Evolutionary conservation across 768 basidiomycete species (phyloP).

Genomic region (Tulasnella sp.): DNA sequence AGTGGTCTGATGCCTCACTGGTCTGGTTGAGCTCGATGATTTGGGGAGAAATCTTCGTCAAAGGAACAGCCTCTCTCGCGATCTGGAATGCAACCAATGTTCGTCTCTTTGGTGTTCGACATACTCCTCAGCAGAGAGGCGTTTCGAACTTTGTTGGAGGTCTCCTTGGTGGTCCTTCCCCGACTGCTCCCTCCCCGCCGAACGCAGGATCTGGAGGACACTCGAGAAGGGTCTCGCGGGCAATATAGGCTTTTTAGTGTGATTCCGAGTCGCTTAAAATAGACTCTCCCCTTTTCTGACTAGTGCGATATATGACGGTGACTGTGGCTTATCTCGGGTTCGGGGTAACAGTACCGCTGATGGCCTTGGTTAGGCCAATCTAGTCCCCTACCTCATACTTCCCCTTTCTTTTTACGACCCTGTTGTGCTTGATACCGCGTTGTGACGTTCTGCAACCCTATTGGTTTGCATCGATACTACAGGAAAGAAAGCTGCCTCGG

Average conservation of each 20-base stretch:
- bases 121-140: constrained; percentile 64
- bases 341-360: too few species aligned
- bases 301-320: too few species aligned
- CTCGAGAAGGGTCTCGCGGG: constrained; percentile 6
- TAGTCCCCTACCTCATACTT: too few species aligned
- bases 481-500: too few species aligned
- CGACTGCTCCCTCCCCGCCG: not conserved
- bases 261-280: not conserved
- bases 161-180: constrained; percentile 46
- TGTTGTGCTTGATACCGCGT: too few species aligned
- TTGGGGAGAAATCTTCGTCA: constrained; percentile 95
- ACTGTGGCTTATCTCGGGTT: too few species aligned
- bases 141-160: constrained; percentile 81
- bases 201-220: not conserved
- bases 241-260: not conserved
- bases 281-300: not conserved
- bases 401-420: too few species aligned
- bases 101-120: constrained; percentile 86
- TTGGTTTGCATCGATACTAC: too few species aligned
- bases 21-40: constrained; percentile 91
- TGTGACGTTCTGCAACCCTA: too few species aligned
- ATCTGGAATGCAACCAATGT: constrained; percentile 91
- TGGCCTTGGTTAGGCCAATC: too few species aligned
- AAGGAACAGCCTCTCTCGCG: constrained; percentile 78
- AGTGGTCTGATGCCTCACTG: constrained; percentile 92